Conservation (phyloP, 306 rosid genomes). For the Cucumis melo region DNA sequence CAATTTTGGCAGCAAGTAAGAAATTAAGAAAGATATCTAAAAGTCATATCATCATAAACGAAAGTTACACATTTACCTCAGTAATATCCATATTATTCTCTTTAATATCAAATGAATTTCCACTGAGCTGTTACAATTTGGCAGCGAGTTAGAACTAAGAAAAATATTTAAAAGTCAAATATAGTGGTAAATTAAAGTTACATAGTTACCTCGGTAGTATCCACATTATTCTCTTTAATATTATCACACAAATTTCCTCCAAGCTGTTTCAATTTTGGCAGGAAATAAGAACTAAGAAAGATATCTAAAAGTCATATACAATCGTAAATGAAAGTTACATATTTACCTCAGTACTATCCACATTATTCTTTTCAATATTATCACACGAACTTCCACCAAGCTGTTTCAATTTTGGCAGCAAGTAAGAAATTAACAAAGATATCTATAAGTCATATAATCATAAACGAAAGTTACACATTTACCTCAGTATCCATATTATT, state of each 20-base stretch:
- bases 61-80: neutral
- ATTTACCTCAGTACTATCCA: neutral
- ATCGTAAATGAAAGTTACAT: neutral
- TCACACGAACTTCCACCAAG: neutral
- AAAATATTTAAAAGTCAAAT: neutral
- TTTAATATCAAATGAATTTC: no score
- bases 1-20: neutral
- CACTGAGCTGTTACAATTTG: neutral
- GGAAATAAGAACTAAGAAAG: neutral
- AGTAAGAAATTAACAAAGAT: neutral
- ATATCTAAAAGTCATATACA: neutral
- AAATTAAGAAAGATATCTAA: neutral
- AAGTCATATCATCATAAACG: neutral
- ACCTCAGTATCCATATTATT: neutral
- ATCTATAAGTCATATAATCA: neutral
- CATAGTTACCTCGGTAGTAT: neutral
- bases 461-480: neutral
- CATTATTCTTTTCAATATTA: neutral
- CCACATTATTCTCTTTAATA: neutral
- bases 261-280: neutral
- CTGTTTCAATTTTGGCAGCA: neutral
- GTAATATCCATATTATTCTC: neutral
- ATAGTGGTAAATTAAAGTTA: neutral
- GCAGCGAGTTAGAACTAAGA: neutral
- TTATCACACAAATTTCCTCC: neutral